Conservation (phyloP, 164 flowering plant genomes). For the Macadamia integrifolia region DNA sequence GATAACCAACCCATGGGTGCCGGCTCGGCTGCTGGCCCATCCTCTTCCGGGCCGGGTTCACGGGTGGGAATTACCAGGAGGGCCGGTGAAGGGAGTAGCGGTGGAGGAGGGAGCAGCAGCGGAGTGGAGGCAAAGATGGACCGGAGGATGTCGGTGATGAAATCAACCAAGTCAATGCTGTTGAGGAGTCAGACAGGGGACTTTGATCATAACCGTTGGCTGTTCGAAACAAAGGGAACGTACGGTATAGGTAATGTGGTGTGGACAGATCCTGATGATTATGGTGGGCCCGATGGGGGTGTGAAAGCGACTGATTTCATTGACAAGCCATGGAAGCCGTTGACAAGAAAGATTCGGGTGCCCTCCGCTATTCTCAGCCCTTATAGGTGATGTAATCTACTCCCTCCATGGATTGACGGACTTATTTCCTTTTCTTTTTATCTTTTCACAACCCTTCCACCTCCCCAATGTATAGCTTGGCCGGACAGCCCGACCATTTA, state of each 20-base stretch:
- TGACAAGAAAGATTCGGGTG: constrained; percentile 41
- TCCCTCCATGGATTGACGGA: neutral
- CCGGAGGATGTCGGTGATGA: constrained; percentile 45
- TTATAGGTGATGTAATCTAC: constrained; percentile 36
- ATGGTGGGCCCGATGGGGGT: constrained; percentile 18
- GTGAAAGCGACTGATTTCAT: constrained; percentile 39
- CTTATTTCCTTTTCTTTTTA: neutral
- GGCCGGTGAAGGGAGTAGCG: constrained; percentile 1
- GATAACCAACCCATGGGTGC: constrained; percentile 67
- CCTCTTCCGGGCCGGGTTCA: constrained; percentile 6
- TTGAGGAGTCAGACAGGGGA: constrained; percentile 57
- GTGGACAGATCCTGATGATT: constrained; percentile 31
- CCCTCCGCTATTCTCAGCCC: constrained; percentile 50
- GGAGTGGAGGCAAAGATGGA: constrained; percentile 19
- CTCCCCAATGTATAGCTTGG: too few species aligned
- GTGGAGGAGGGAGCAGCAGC: neutral
- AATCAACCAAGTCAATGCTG: constrained; percentile 35
- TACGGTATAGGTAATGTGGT: constrained; percentile 63
- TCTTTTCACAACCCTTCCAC: too few species aligned
- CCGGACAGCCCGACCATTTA: too few species aligned
- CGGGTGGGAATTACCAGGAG: constrained; percentile 3
- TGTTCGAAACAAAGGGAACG: constrained; percentile 58
- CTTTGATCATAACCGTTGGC: constrained; percentile 64
- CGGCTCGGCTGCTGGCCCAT: neutral
- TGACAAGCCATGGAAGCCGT: constrained; percentile 71